Percentiles rank a stretch among this genome's conserved stretches.
Evolutionary conservation across 371 early-diverging fungal species (phyloP).

Genomic region (Circinella minor): DNA sequence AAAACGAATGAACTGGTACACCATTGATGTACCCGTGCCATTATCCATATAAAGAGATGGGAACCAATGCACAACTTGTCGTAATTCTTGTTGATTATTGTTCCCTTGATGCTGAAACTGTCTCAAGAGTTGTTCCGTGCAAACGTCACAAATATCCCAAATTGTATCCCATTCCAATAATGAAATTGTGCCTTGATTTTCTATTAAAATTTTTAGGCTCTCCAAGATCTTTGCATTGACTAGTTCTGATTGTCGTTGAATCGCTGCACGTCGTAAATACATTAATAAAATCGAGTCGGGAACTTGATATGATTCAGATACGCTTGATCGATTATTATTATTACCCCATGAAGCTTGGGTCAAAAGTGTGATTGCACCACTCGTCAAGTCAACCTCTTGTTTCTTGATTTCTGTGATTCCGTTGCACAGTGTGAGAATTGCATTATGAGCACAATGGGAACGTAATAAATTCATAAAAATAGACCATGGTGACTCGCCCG

Average conservation of each 20-base stretch:
- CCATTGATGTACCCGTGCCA: constrained; percentile 5
- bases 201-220: constrained; percentile 21
- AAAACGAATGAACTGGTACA: constrained; percentile 32
- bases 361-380: constrained; percentile 61
- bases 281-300: constrained; percentile 42
- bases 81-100: constrained; percentile 12
- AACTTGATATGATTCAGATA: constrained; percentile 36
- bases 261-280: constrained; percentile 38
- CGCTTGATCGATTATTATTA: constrained; percentile 16
- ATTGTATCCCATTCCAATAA: constrained; percentile 52
- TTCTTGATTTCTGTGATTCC: constrained; percentile 38
- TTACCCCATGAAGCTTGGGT: constrained; percentile 63
- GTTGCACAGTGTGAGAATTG: constrained; percentile 63
- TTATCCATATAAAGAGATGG: not conserved
- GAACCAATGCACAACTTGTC: constrained; percentile 1
- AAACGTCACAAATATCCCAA: constrained; percentile 49
- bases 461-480: constrained; percentile 69
- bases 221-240: constrained; percentile 34
- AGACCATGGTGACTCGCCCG: constrained; percentile 54
- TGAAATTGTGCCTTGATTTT: constrained; percentile 19
- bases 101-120: constrained; percentile 7
- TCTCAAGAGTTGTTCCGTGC: constrained; percentile 23
- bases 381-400: constrained; percentile 30
- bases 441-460: constrained; percentile 69
- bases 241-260: constrained; percentile 21